A percentile compares a stretch with the other conserved stretches of the same genome.
Evolutionary conservation across 352 stramenopile species (phyloP).

Genomic region (Pythium utonaiense): DNA sequence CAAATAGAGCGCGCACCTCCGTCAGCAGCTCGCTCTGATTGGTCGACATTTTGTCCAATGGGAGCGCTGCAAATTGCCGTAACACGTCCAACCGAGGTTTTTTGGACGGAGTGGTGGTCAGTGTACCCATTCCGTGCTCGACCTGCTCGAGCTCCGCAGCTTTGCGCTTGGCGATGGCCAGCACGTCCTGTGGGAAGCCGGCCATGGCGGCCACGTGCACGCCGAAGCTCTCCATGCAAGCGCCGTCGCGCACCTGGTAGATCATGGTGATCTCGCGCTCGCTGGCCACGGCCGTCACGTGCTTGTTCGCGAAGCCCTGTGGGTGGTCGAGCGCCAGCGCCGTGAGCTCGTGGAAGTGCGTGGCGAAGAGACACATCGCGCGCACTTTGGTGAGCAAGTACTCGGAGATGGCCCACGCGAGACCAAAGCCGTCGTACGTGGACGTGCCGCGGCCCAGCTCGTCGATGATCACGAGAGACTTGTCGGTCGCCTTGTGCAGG

Average conservation of each 20-base stretch:
- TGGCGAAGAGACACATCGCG: conserved; percentile 93
- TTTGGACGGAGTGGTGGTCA: conserved; percentile 34
- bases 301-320: conserved; percentile 92
- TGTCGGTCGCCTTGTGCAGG: conserved; percentile 90
- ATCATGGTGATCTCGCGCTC: conserved; percentile 89
- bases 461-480: conserved; percentile 98
- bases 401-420: conserved; percentile 98
- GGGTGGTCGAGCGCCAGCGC: conserved; percentile 77
- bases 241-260: conserved; percentile 91
- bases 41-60: conserved; percentile 53
- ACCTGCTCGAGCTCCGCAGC: conserved; percentile 92
- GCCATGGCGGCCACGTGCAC: conserved; percentile 98
- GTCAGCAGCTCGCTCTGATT: conserved; percentile 42
- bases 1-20: conserved; percentile 32
- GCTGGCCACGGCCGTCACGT: conserved; percentile 91
- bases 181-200: conserved; percentile 91
- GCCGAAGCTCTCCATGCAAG: conserved; percentile 98
- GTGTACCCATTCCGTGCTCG: conserved; percentile 36
- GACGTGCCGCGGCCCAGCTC: conserved; percentile 98
- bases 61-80: conserved; percentile 58
- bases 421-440: conserved; percentile 97
- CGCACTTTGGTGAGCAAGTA: conserved; percentile 92
- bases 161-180: conserved; percentile 93
- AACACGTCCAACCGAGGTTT: conserved; percentile 44
- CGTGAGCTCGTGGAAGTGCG: conserved; percentile 99